Evolutionary conservation across 768 basidiomycete genomes (phyloP).

Genomic region (Cystofilobasidium bisporidii): DNA sequence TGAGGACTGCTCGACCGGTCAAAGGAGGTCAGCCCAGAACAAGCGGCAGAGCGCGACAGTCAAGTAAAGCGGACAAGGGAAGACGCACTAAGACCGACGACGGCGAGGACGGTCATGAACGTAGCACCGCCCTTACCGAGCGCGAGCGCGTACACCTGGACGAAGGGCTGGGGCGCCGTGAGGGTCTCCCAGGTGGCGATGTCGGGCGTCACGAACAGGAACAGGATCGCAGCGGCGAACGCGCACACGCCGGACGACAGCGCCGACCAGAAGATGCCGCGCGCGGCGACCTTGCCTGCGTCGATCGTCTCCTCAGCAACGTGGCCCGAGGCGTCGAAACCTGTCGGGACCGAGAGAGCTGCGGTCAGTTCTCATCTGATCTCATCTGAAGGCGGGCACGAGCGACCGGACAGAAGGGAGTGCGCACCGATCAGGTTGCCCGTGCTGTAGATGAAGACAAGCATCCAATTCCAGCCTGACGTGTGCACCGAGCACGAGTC

Average conservation of each 20-base stretch:
- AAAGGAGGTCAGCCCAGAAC: too few relatives aligned
- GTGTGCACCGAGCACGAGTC: conserved; percentile 65
- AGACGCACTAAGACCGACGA: conserved; percentile 58
- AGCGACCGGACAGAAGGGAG: too few relatives aligned
- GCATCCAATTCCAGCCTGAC: conserved; percentile 80
- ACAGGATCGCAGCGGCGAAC: conserved; percentile 66
- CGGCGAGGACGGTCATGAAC: conserved; percentile 79
- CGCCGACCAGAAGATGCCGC: conserved; percentile 69
- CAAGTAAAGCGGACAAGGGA: too few relatives aligned
- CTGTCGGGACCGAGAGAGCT: too few relatives aligned
- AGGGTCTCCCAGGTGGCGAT: conserved; percentile 53
- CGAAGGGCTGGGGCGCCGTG: conserved; percentile 80
- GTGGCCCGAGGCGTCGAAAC: conserved; percentile 82
- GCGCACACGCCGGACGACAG: conserved; percentile 70
- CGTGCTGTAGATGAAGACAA: conserved; percentile 73
- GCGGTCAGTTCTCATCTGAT: too few relatives aligned
- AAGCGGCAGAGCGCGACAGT: background rate
- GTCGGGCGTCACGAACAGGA: conserved; percentile 68
- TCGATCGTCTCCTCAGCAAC: conserved; percentile 73
- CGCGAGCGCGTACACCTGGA: conserved; percentile 73
- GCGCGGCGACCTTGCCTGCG: conserved; percentile 57
- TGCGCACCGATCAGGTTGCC: conserved; percentile 81
- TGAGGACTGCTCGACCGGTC: conserved; percentile 43
- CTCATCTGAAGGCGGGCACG: too few relatives aligned
- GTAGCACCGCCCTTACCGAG: conserved; percentile 67